Conservation (phyloP, 768 basidiomycete species). For the Boletus eberwhitei region DNA sequence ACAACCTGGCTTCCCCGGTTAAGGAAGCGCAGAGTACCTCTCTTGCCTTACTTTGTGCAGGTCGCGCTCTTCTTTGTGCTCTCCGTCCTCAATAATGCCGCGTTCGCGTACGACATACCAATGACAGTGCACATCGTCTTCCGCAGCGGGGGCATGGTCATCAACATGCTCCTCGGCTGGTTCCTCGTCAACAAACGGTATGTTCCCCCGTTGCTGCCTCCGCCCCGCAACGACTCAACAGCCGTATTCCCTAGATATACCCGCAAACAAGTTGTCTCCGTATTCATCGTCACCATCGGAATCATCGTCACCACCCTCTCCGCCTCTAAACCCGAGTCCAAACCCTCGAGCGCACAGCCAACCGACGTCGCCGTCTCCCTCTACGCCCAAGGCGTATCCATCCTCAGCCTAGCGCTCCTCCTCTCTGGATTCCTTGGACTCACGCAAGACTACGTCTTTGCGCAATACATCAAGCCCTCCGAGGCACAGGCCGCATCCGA, state of each 20-base stretch:
- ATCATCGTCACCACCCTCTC: slow-evolving; percentile 81
- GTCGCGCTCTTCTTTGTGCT: slow-evolving; percentile 77
- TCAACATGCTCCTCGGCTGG: slow-evolving; percentile 82
- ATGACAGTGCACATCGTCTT: slow-evolving; percentile 95
- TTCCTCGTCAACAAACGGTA: slow-evolving; percentile 61
- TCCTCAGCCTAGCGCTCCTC: slow-evolving; percentile 74
- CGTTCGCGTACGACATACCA: slow-evolving; percentile 82
- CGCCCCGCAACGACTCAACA: slow-evolving; percentile 10
- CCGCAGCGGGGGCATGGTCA: slow-evolving; percentile 79
- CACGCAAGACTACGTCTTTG: slow-evolving; percentile 78
- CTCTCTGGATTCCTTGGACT: slow-evolving; percentile 81
- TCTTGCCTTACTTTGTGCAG: slow-evolving; percentile 72
- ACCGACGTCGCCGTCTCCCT: slow-evolving; percentile 12
- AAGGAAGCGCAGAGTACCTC: slow-evolving; percentile 63
- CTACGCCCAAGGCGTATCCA: slow-evolving; percentile 69
- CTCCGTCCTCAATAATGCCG: slow-evolving; percentile 86
- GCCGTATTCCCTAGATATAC: slow-evolving; percentile 50
- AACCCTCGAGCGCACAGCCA: background rate
- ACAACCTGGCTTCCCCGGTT: slow-evolving; percentile 42
- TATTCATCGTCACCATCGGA: slow-evolving; percentile 76
- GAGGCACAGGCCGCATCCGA: slow-evolving; percentile 22
- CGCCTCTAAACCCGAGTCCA: slow-evolving; percentile 42
- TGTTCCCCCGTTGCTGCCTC: slow-evolving; percentile 18
- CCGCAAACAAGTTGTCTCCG: slow-evolving; percentile 61
- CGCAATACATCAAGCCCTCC: slow-evolving; percentile 36